Conservation (phyloP, 1,139 yeast genomes). For the Yamadazyma pseudoaaseri region DNA sequence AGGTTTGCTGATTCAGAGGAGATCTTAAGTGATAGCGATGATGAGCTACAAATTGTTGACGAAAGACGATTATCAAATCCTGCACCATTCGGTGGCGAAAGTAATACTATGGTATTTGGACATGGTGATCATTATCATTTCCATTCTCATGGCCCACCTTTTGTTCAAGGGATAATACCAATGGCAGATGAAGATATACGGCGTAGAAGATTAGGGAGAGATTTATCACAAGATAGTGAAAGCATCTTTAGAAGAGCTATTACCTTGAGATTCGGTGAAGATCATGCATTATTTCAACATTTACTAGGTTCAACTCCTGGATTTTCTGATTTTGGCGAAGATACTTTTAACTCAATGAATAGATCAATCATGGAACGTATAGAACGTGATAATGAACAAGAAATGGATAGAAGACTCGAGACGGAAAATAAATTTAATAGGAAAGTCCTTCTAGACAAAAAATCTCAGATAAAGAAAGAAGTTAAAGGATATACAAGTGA, state of each 20-base stretch:
- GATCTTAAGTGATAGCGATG: slow-evolving; percentile 12
- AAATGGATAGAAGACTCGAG: slow-evolving; percentile 31
- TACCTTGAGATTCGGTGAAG: background rate
- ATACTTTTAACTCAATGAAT: slow-evolving; percentile 16
- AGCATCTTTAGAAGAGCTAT: slow-evolving; percentile 1
- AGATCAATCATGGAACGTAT: slow-evolving; percentile 39
- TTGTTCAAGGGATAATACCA: background rate
- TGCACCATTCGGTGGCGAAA: background rate
- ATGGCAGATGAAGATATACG: background rate
- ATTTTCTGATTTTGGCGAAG: background rate
- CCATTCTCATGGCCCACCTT: slow-evolving; percentile 1
- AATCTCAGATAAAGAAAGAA: slow-evolving; percentile 23
- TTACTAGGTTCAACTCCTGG: background rate
- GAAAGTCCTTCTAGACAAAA: slow-evolving; percentile 28
- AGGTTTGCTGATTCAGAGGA: slow-evolving; percentile 1
- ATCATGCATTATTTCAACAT: background rate
- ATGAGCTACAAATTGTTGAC: slow-evolving; percentile 28
- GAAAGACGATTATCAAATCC: slow-evolving; percentile 7
- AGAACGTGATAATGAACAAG: slow-evolving; percentile 40
- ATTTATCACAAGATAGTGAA: background rate
- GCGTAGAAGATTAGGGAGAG: background rate
- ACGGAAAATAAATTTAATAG: slow-evolving; percentile 32
- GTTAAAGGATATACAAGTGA: slow-evolving; percentile 36
- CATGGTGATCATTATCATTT: slow-evolving; percentile 2
- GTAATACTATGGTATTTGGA: background rate